Conservation (phyloP, 116 monocot species). For the Posidonia oceanica region DNA sequence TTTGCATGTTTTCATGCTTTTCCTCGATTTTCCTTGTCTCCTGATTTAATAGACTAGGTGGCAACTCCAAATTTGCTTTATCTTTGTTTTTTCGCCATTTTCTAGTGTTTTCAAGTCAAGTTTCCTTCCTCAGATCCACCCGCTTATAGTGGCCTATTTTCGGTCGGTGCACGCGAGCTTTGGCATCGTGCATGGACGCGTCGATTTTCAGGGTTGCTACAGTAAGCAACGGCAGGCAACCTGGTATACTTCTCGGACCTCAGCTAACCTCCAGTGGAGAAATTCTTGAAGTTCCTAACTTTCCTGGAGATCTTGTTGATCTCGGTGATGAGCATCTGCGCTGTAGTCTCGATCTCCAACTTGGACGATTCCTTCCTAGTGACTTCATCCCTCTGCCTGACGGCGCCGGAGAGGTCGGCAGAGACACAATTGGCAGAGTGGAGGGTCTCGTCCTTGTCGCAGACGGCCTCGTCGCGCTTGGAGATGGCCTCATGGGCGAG, state of each 20-base stretch:
- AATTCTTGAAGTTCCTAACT: no score
- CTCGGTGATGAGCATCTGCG: conserved; percentile 73
- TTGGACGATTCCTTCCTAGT: conserved; percentile 21
- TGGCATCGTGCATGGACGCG: no score
- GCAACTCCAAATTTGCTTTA: no score
- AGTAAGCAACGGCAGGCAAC: conserved; percentile 62
- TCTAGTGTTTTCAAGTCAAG: no score
- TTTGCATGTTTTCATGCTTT: no score
- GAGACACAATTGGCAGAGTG: conserved; percentile 10
- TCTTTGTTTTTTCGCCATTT: no score
- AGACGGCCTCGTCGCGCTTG: conserved; percentile 28
- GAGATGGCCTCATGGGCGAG: conserved; percentile 27
- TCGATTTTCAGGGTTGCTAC: no score
- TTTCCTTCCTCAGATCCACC: no score
- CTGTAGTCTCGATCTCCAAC: conserved; percentile 53
- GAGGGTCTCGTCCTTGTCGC: conserved; percentile 21
- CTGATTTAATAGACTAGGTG: no score
- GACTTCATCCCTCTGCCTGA: conserved; percentile 19
- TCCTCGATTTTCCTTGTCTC: no score
- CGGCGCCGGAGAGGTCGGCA: conserved; percentile 20
- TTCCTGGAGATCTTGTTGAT: conserved; percentile 70
- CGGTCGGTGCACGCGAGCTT: no score
- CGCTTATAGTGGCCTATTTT: no score
- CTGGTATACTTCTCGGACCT: conserved; percentile 81
- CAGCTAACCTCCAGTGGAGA: conserved; percentile 27